These are phyloP conservation scores for Fusarium sp. DNA, from an alignment of 2,329 filamentous ascomycete genomes.

Conservation along the genomic window DNA sequence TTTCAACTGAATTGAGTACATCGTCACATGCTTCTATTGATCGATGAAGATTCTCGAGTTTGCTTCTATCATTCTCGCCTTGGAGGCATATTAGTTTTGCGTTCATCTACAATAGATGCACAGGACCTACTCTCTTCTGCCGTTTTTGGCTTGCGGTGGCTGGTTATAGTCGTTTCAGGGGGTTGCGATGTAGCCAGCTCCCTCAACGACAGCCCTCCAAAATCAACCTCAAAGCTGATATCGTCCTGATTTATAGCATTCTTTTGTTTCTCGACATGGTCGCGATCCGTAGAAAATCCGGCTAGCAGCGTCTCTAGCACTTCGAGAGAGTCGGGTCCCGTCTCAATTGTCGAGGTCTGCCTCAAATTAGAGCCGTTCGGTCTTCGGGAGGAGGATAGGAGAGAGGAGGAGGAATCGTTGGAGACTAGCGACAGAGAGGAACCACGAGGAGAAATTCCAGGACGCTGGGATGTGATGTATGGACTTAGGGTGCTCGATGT, in stretches of 20 bases:
- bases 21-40: conserved; percentile 93
- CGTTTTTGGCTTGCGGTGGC: conserved; percentile 64
- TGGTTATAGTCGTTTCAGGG: conserved; percentile 25
- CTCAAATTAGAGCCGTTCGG: conserved; percentile 75
- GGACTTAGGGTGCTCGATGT: conserved; percentile 75
- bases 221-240: conserved; percentile 76
- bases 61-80: conserved; percentile 83
- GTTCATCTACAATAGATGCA: not conserved
- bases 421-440: conserved; percentile 83
- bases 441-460: conserved; percentile 72
- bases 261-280: conserved; percentile 18
- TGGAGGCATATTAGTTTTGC: not conserved
- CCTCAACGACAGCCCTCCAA: conserved; percentile 78
- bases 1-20: conserved; percentile 90
- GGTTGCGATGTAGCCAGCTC: conserved; percentile 66
- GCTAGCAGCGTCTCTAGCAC: conserved; percentile 65
- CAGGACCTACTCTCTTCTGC: conserved; percentile 74
- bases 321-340: conserved; percentile 74
- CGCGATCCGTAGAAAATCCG: conserved; percentile 38
- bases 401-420: conserved; percentile 79
- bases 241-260: conserved; percentile 57
- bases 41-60: conserved; percentile 88
- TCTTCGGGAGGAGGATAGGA: conserved; percentile 70
- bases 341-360: conserved; percentile 61
- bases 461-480: conserved; percentile 72